Base-by-base conservation (phyloP, 1,139 yeast species). In the Lodderomyces margitis region DNA sequence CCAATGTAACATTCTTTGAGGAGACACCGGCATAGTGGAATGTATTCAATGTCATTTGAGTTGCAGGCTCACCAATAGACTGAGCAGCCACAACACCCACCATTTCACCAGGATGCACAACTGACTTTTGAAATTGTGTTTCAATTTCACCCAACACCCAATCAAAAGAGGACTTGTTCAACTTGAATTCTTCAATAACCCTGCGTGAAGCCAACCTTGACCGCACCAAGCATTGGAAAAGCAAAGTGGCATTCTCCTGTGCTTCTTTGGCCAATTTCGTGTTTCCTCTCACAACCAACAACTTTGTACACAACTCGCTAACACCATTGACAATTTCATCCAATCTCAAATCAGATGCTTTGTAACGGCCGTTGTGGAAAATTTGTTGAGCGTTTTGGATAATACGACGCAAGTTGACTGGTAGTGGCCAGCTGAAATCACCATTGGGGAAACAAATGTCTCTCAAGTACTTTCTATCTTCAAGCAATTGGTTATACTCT, bases 21-120 rank as follows among this genome's bases (percentile, higher is more conserved):
- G 98, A 92, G 48, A 94, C 98, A 86, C 99, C 99, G 23, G 99
- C 99, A 75, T 91, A 94, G 75, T 94, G 99, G 96, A 94, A 94
- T 55, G 99, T 92, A 63, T 92, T 92, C 69, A 92, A 79, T 0
- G 99, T 92, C 99, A 92, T 92, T 69, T 92, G 99, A 21, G 99
- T 92, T 21, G 98, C 98, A 40, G 99, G 99, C 66, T 92, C 99
- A 74, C 99, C 99, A 71, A 92, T 92, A 37, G 97, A 89, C 72
- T 92, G 99, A 1, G 99, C 98, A 43, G 98, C 99, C 59, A 92
- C 80, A 43, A 92, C 97, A 74, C 99, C 99, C 46, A 94, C 98
- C 98, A 92, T 92, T 65, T 92, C 98, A 75, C 99, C 99, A 9
- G 99, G 97, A 53, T 94, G 94, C 39, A 91, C 98, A 58, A 89